phyloP scores from a whole-genome alignment of 2,329 filamentous ascomycete species.

The Sphaerulina populicola region DNA sequence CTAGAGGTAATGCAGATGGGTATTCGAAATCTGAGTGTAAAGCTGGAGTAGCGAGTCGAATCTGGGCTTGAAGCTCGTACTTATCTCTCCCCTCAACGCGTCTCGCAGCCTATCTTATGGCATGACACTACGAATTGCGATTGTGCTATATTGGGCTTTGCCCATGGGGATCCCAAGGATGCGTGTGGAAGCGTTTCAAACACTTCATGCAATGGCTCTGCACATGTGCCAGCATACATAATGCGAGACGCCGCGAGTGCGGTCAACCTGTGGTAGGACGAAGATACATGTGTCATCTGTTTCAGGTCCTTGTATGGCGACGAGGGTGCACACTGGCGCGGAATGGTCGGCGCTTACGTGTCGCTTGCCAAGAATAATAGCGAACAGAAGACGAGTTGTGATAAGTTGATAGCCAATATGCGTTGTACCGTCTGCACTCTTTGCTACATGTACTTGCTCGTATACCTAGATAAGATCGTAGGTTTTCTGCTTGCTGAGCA shows the following conservation, averaged over 20 bases:
- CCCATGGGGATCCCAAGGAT: conserved; percentile 3
- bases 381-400: background rate
- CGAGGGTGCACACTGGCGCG: conserved; percentile 5
- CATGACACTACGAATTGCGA: conserved; percentile 1
- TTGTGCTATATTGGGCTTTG: background rate
- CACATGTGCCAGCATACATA: background rate
- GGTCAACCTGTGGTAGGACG: background rate
- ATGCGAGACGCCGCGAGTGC: conserved; percentile 6
- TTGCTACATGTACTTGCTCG: too few species aligned
- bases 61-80: background rate
- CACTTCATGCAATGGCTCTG: conserved; percentile 1
- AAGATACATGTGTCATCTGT: conserved; percentile 6
- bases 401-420: background rate
- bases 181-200: conserved; percentile 4
- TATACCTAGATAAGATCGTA: too few species aligned
- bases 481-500: too few species aligned
- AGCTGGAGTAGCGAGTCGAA: background rate
- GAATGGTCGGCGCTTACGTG: conserved; percentile 7
- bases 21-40: background rate
- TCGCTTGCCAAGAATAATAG: background rate
- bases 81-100: conserved; percentile 4
- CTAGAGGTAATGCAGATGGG: background rate
- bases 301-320: conserved; percentile 6
- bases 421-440: too few species aligned
- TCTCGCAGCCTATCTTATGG: background rate